Base-by-base conservation (phyloP, 768 basidiomycete species). In the Calocybe cyanea region DNA sequence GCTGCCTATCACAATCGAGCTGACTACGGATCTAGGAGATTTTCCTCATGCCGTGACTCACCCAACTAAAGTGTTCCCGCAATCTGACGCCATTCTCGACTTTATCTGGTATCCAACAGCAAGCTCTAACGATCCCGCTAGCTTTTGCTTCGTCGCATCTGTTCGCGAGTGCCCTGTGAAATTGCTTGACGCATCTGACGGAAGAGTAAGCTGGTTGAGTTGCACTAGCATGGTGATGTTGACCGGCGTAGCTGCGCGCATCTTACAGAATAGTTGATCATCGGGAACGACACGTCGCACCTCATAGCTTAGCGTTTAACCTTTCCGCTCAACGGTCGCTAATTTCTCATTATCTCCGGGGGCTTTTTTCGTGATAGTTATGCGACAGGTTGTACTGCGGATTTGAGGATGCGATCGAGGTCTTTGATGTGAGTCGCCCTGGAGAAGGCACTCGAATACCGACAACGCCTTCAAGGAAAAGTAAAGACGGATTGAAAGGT, bases 241-340 rank as follows among this genome's bases (percentile, higher is more conserved):
- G 25, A 19, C 18, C 31, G 17, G 38, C 31, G 33, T 58, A 96
- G 94, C 76, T 91, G 15, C 80, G 94, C 14, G 95, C 93, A 0
- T 93, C 91, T 1, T 97, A 98, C 62, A 73, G 74, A 32, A 95
- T 97, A 31, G 77, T 97, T 8, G 93, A 97, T 62, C 94, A 98
- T 56, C 73, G 87, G n/a, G 95, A 97, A 65, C 78, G 93, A 24
- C 81, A 90, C 43, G 72, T 96, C 32, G 92, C 91, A 0, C 93
- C 95, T 0, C 86, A 92, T 44, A 80, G 81, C 53, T 70, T 97
- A 48, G 74, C 85, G 0, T 97, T 96, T 64, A 88, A 89, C 54
- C 62, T 72, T 1, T 65, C 76, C 4, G 81, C 78, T 0, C 70
- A 81, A 28, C 85, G 75, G 92, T 92, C 5, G 9, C 17, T 17